These are phyloP conservation scores for Blastocladiella emersonii DNA, from an alignment of 371 early-diverging fungal species.

Conservation along the genomic window DNA sequence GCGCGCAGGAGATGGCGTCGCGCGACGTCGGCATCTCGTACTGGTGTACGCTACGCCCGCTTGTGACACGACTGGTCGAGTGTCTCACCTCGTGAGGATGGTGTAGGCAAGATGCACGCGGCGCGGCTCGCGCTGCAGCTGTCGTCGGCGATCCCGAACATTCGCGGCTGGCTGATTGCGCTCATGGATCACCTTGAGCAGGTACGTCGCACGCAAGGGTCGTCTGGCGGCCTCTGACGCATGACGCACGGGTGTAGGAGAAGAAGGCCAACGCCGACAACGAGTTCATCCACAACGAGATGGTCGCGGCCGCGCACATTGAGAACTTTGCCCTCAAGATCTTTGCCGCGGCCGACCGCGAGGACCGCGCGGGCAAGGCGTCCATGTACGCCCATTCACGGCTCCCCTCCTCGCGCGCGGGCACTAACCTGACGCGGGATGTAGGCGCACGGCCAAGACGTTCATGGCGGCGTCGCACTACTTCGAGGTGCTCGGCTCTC, in stretches of 20 bases:
- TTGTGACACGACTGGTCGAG: too few relatives aligned
- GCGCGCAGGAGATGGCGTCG: conserved; percentile 54
- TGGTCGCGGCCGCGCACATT: conserved; percentile 66
- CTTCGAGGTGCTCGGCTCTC: conserved; percentile 61
- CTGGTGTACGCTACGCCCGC: conserved; percentile 46
- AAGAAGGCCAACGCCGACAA: conserved; percentile 44
- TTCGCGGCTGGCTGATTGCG: not conserved
- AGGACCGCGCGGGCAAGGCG: conserved; percentile 67
- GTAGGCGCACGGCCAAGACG: conserved; percentile 68
- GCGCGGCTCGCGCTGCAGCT: not conserved
- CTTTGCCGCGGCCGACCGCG: conserved; percentile 83
- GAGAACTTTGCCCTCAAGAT: conserved; percentile 79
- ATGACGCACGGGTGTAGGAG: conserved; percentile 30
- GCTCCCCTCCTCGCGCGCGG: not conserved
- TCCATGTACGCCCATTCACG: conserved; percentile 59
- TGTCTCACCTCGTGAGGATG: too few relatives aligned
- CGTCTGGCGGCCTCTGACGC: not conserved
- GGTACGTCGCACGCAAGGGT: not conserved
- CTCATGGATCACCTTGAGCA: not conserved
- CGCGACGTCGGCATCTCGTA: conserved; percentile 79
- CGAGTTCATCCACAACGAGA: conserved; percentile 63
- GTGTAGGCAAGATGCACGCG: conserved; percentile 2
- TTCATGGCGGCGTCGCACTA: conserved; percentile 64
- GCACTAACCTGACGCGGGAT: not conserved
- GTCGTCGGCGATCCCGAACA: not conserved